Percentiles rank a stretch among this genome's conserved stretches.
These are phyloP conservation scores for Fusarium annulatum DNA, from an alignment of 2,329 filamentous ascomycete species.

Conservation along the genomic window DNA sequence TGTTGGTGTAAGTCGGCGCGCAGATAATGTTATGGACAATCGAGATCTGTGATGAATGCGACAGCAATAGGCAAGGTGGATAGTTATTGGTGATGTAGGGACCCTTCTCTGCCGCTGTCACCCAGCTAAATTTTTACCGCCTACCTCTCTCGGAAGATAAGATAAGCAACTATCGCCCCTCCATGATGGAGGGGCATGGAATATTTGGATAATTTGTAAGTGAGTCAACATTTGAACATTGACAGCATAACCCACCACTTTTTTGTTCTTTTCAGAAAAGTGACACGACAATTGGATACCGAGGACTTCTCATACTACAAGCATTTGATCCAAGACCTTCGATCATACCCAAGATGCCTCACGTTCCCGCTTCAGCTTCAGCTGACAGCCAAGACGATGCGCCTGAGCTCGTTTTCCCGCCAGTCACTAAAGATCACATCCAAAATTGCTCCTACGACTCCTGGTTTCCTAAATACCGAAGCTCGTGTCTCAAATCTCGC, in stretches of 20 bases:
- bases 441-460: slow-evolving; percentile 93
- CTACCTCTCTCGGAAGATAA: slow-evolving; percentile 24
- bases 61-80: slow-evolving; percentile 11
- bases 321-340: background rate
- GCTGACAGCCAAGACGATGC: slow-evolving; percentile 23
- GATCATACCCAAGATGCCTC: slow-evolving; percentile 47
- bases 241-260: background rate
- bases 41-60: slow-evolving; percentile 12
- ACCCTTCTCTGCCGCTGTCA: slow-evolving; percentile 14
- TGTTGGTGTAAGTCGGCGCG: background rate
- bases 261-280: background rate
- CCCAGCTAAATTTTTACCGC: background rate
- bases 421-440: slow-evolving; percentile 86
- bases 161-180: slow-evolving; percentile 30
- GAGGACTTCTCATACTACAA: too few relatives aligned
- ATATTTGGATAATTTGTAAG: slow-evolving; percentile 39
- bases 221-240: slow-evolving; percentile 31
- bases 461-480: slow-evolving; percentile 89
- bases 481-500: slow-evolving; percentile 84
- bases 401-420: slow-evolving; percentile 75
- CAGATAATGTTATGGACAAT: background rate
- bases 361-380: slow-evolving; percentile 42
- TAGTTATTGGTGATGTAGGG: slow-evolving; percentile 27
- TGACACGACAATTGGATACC: background rate
- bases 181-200: slow-evolving; percentile 35